Base-by-base conservation (phyloP, 108 stramenopile species). In the Nitzschia sp. region DNA sequence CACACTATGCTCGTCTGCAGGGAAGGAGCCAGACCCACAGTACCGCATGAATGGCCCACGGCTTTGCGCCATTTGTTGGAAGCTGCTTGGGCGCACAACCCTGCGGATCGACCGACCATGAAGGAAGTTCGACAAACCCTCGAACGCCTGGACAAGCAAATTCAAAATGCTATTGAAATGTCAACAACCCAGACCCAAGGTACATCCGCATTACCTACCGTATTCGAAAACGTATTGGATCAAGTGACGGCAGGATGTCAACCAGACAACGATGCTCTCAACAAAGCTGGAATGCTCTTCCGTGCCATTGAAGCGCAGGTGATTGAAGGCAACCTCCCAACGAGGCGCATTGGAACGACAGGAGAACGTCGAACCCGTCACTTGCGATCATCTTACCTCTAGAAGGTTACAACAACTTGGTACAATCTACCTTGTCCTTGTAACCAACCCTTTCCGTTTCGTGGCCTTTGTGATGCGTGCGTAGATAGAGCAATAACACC, bases 81-180 rank as follows among this genome's bases (percentile, higher is more conserved):
- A 9, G 54, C 59, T 41, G 78, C 78, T 38, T 86, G 86, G 86
- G 66, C 69, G 53, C 72, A 67, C 8, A 71, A 82, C 53, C 70
- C 78, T 6, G 34, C 59, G 6, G 81, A 80, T 57, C 62, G 83
- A 39, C 80, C 80, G 0, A 64, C 75, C 20, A 86, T 84, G 70
- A 66, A 58, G 44, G 72, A 57, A 65, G 66, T 40, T 8, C n/a
- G 66, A 56, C 41, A 56, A 56, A 55, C 41, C 6, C 19, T 67
- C 15, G 53, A 67, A 29, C 53, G 53, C 7, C 15, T 67, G 22
- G 41, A 29, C 6, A 48, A 48, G 14, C 5, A 2, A 48, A 48
- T 15, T 6, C 46, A 48, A 48, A 17, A 48, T 48, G 17, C 46
- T 48, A 17, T 17, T 17, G n/a, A 48, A 15, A 48, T 48, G 14